Evolutionary conservation across 169 alveolate species (phyloP).

Genomic region (Besnoitia besnoiti): DNA sequence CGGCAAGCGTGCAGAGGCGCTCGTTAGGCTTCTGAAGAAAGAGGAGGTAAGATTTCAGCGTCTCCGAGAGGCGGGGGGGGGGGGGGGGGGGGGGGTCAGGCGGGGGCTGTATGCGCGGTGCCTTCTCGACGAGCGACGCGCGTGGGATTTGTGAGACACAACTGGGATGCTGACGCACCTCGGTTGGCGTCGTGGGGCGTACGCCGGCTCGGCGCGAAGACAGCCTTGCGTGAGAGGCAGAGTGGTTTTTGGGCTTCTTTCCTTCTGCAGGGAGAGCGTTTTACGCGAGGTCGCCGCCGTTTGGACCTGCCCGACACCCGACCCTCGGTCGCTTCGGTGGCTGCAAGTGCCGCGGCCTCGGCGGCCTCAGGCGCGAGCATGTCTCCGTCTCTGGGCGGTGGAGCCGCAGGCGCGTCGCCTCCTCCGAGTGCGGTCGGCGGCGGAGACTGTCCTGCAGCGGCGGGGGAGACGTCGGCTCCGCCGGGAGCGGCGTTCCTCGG

Average conservation of each 20-base stretch:
- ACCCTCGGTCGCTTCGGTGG: not conserved
- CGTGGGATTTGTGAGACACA: too few species aligned
- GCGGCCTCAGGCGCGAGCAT: not conserved
- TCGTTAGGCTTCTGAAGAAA: slow-evolving; percentile 78
- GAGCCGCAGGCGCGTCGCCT: not conserved
- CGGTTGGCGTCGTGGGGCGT: too few species aligned
- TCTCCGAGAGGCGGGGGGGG: too few species aligned
- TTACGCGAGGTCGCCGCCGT: slow-evolving; percentile 64
- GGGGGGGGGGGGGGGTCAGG: too few species aligned
- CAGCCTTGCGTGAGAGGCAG: too few species aligned
- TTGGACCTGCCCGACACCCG: slow-evolving; percentile 51
- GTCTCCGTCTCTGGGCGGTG: not conserved
- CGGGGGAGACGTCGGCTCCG: not conserved
- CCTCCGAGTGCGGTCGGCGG: not conserved
- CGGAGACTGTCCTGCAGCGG: not conserved
- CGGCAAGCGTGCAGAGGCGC: slow-evolving; percentile 80
- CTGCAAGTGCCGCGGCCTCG: not conserved
- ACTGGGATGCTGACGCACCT: too few species aligned
- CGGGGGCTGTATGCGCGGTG: too few species aligned
- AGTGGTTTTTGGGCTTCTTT: not conserved
- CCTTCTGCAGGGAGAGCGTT: slow-evolving; percentile 61
- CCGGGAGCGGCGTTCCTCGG: not conserved
- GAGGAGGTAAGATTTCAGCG: slow-evolving; percentile 68
- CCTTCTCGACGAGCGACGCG: too few species aligned
- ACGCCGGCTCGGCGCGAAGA: too few species aligned